phyloP scores from a whole-genome alignment of 148 eudicot genomes.

The Amaranthus palmeri region DNA sequence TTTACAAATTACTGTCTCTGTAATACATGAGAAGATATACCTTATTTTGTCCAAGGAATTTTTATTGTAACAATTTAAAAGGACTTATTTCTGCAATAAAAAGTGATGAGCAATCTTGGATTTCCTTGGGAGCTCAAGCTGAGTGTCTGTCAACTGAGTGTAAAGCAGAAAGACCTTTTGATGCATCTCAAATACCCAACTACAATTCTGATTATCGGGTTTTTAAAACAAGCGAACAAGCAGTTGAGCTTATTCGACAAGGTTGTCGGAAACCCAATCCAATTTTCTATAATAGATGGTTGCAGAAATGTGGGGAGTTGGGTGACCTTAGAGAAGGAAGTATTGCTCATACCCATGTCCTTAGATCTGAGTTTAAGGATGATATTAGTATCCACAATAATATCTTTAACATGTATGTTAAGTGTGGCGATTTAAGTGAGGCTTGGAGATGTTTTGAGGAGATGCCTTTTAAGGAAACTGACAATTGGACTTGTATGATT shows the following conservation, averaged over 20 bases:
- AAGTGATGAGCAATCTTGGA: slow-evolving; percentile 4
- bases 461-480: slow-evolving; percentile 48
- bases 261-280: slow-evolving; percentile 17
- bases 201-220: slow-evolving; percentile 4
- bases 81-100: neutral
- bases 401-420: slow-evolving; percentile 48
- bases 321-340: slow-evolving; percentile 38
- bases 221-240: neutral
- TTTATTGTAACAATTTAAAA: neutral
- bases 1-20: neutral
- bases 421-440: slow-evolving; percentile 39
- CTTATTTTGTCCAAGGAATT: slow-evolving; percentile 11
- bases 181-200: neutral
- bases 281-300: slow-evolving; percentile 29
- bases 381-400: slow-evolving; percentile 33
- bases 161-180: slow-evolving; percentile 14
- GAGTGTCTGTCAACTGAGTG: neutral
- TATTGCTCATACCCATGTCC: slow-evolving; percentile 45
- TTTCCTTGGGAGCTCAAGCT: slow-evolving; percentile 12
- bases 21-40: slow-evolving; percentile 32
- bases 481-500: slow-evolving; percentile 54
- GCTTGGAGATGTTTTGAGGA: slow-evolving; percentile 44
- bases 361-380: slow-evolving; percentile 36
- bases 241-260: slow-evolving; percentile 21
- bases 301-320: slow-evolving; percentile 39